Evolutionary conservation across 306 rosid genomes (phyloP).

Genomic region (Fragaria iinumae): DNA sequence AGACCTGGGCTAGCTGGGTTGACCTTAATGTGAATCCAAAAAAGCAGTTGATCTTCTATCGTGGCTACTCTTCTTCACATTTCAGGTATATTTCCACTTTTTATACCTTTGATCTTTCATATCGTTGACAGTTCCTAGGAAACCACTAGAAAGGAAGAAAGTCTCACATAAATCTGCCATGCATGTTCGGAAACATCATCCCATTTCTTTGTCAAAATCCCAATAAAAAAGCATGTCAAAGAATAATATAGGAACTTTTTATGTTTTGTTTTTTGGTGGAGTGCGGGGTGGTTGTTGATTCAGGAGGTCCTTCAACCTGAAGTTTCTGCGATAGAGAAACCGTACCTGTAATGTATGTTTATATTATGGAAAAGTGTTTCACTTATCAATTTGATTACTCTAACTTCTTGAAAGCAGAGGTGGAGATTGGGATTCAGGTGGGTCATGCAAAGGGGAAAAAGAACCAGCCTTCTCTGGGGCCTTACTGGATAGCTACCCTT

Average conservation of each 20-base stretch:
- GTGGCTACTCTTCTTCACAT: slow-evolving; percentile 95
- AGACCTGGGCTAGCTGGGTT: slow-evolving; percentile 89
- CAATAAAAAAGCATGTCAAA: neutral
- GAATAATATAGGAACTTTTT: neutral
- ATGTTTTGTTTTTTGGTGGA: neutral
- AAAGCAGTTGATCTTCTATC: slow-evolving; percentile 75
- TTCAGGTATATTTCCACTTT: slow-evolving; percentile 56
- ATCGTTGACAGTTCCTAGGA: slow-evolving; percentile 14
- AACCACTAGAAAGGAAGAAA: neutral
- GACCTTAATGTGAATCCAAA: slow-evolving; percentile 64
- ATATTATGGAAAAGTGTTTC: neutral
- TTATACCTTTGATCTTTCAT: slow-evolving; percentile 10
- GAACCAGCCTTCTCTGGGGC: slow-evolving; percentile 67
- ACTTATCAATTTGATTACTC: neutral
- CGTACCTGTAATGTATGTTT: neutral
- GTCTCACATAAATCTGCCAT: neutral
- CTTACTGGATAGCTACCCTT: slow-evolving; percentile 70
- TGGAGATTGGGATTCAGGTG: slow-evolving; percentile 99
- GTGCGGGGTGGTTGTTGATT: slow-evolving; percentile 3
- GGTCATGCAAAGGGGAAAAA: slow-evolving; percentile 88
- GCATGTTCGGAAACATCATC: neutral
- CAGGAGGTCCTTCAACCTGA: neutral
- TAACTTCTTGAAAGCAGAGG: slow-evolving; percentile 54
- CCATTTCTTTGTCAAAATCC: neutral
- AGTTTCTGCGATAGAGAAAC: neutral